These are phyloP conservation scores for Xylariales sp. DNA, from an alignment of 2,329 filamentous ascomycete species.

Conservation along the genomic window DNA sequence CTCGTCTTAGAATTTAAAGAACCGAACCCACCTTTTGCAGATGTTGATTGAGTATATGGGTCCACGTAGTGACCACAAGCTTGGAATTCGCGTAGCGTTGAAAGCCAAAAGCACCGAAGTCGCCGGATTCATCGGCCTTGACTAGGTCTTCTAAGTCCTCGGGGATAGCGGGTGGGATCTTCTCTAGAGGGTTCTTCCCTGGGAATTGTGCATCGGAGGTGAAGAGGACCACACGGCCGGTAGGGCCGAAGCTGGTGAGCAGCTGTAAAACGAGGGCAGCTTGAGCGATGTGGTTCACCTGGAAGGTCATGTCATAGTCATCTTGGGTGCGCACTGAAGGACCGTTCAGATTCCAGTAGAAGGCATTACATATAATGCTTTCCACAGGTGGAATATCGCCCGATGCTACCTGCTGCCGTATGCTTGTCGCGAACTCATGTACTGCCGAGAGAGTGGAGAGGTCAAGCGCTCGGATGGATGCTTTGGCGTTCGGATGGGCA, in stretches of 20 bases:
- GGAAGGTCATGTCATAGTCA: constrained; percentile 32
- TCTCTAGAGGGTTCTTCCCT: constrained; percentile 32
- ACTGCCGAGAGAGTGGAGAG: constrained; percentile 24
- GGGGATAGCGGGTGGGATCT: constrained; percentile 28
- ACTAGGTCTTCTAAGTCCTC: constrained; percentile 25
- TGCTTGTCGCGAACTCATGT: constrained; percentile 22
- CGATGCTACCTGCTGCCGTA: constrained; percentile 18
- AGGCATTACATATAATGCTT: constrained; percentile 34
- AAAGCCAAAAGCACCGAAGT: constrained; percentile 34
- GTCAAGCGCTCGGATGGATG: constrained; percentile 25
- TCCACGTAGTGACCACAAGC: constrained; percentile 31
- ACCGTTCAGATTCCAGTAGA: constrained; percentile 27
- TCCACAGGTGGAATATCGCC: constrained; percentile 22
- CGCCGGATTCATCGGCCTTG: constrained; percentile 27
- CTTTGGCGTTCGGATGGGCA: constrained; percentile 28
- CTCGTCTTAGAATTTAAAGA: no score
- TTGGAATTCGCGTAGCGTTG: constrained; percentile 39
- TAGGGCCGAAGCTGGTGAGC: constrained; percentile 58
- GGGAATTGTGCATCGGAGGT: constrained; percentile 30
- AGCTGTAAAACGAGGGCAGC: constrained; percentile 28
- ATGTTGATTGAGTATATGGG: constrained; percentile 32
- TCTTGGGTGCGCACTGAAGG: constrained; percentile 26
- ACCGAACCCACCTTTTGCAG: no score
- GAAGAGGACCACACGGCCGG: constrained; percentile 20
- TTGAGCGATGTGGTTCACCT: constrained; percentile 32